These are phyloP conservation scores for Jamesozyma piceae DNA, from an alignment of 805 yeast genomes.

Conservation along the genomic window DNA sequence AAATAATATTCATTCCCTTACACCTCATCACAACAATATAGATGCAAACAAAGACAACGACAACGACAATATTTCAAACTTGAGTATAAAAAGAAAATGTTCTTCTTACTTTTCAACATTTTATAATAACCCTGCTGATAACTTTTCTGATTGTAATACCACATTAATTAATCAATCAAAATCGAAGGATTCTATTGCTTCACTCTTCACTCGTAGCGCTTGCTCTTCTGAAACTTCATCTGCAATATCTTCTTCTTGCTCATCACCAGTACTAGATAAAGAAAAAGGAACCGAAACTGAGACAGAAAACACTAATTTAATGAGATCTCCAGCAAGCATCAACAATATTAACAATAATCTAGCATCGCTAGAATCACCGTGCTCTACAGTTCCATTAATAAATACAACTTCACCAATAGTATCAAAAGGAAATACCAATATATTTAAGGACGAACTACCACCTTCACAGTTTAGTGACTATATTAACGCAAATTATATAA, in stretches of 20 bases:
- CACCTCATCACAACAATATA: too few species aligned
- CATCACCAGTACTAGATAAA: background rate
- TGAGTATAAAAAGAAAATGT: background rate
- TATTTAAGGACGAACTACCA: background rate
- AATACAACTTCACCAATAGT: background rate
- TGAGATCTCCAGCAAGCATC: background rate
- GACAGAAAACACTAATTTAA: background rate
- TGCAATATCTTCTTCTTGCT: background rate
- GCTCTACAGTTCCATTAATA: background rate
- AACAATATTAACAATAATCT: background rate
- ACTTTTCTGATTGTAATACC: background rate
- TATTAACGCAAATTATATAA: conserved; percentile 78
- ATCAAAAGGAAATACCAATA: background rate
- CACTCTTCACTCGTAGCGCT: background rate
- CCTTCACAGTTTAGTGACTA: conserved; percentile 40
- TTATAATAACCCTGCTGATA: background rate
- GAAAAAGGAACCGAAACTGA: background rate
- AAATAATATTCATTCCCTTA: background rate
- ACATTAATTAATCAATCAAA: background rate
- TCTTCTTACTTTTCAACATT: background rate
- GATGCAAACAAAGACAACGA: too few species aligned
- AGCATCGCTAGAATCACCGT: background rate
- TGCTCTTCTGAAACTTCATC: background rate
- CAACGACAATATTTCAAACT: too few species aligned
- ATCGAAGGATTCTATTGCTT: background rate